Base-by-base conservation (phyloP, 1,284 basidiomycete genomes). In the Puccinia horiana region DNA sequence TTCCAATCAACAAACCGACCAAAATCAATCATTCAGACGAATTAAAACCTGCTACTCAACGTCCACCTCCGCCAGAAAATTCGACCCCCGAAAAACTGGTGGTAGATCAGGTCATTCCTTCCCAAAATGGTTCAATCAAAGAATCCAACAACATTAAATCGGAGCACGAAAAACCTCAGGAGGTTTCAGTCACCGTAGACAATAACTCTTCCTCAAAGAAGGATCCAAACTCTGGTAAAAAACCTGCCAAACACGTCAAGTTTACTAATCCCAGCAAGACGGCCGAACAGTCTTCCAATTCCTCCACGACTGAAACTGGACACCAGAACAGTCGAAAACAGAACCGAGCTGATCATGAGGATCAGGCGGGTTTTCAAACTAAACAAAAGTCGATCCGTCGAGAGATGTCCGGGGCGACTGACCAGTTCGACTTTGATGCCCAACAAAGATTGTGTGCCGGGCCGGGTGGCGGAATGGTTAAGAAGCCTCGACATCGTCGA, bases 181-280 rank as follows among this genome's bases (percentile, higher is more conserved):
- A 12, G 67, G 9, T n/a, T 40, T 47, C 67, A 44, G 42, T 49
- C 23, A 49, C n/a, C 1, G n/a, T 16, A 35, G 32, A 40, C 37
- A 18, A 65, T 40, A n/a, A n/a, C n/a, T 44, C 63, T 20, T 35
- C 61, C 16, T 40, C 35, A 40, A n/a, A 44, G 40, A 14, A n/a
- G 11, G 40, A 49, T 32, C 40, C 14, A 23, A 58, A 29, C 56
- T 58, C 61, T 18, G 40, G 0, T 4, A 70, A 47, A 26, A 70
- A 70, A 20, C 67, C 67, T 18, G 44, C 67, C 40, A 70, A 70
- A n/a, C 67, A 70, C 67, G 67, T 70, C 40, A 70, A 70, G 37
- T 70, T 70, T 47, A 70, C 67, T 3, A 70, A 47, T 20, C 4
- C 67, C 35, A 70, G 12, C 18, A 6, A 29, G 23, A 16, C 23